Evolutionary conservation across 768 basidiomycete species (phyloP).

Genomic region (Mycena vulgaris): DNA sequence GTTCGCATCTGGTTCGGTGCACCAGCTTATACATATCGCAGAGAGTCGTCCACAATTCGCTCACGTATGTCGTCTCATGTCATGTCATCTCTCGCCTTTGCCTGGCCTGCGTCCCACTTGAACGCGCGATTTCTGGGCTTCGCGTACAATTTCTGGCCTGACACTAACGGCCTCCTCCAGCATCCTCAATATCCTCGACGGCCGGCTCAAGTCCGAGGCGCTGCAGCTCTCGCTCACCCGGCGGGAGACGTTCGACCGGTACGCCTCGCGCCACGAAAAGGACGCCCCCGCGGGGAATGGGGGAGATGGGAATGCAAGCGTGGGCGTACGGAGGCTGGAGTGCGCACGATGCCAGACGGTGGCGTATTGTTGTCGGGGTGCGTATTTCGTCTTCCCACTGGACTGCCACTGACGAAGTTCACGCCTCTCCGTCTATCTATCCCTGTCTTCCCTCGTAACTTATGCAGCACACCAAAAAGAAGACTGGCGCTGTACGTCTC

Average conservation of each 20-base stretch:
- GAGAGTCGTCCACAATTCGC: not conserved
- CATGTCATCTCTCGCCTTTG: not conserved
- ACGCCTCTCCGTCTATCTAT: not conserved
- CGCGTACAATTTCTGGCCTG: not conserved
- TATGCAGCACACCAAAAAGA: slow-evolving; percentile 12
- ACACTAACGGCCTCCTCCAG: not conserved
- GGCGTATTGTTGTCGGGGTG: slow-evolving; percentile 23
- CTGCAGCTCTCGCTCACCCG: slow-evolving; percentile 14
- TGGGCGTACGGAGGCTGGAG: not conserved
- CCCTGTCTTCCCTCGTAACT: not conserved
- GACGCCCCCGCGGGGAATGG: not conserved
- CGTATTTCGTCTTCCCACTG: not conserved
- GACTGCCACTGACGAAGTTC: not conserved
- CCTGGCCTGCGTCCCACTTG: not conserved
- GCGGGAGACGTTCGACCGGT: slow-evolving; percentile 2
- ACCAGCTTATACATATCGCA: not conserved
- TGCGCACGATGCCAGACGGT: too few relatives aligned
- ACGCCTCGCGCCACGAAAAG: not conserved
- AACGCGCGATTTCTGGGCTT: not conserved
- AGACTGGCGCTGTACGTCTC: slow-evolving; percentile 3
- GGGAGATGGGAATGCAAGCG: not conserved
- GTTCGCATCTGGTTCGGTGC: not conserved
- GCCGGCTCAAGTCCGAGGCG: slow-evolving; percentile 1
- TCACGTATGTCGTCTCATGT: not conserved
- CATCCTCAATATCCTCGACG: not conserved